These are phyloP conservation scores for Shiraia sp. DNA, from an alignment of 2,329 filamentous ascomycete species.

Conservation along the genomic window DNA sequence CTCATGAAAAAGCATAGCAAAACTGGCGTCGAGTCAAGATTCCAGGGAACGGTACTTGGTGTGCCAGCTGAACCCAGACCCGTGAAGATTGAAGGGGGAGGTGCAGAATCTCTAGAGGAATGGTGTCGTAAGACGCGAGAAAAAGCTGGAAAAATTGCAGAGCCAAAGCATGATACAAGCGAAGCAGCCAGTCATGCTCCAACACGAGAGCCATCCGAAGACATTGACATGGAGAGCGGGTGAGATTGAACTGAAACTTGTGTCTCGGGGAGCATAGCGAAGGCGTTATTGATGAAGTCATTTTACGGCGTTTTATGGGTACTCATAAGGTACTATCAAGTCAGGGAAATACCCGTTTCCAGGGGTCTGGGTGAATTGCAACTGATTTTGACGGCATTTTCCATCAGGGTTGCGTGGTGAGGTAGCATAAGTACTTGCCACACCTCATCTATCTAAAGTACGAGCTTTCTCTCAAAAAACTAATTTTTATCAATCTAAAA, in stretches of 20 bases:
- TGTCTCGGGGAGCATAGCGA: slow-evolving; percentile 36
- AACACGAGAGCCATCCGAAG: slow-evolving; percentile 23
- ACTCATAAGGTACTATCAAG: background rate
- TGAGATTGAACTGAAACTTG: slow-evolving; percentile 9
- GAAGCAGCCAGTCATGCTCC: slow-evolving; percentile 19
- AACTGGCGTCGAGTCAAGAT: slow-evolving; percentile 82
- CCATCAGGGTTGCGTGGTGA: no score
- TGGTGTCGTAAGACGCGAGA: slow-evolving; percentile 57
- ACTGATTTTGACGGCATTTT: no score
- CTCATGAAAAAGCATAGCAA: slow-evolving; percentile 94
- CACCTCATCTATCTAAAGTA: no score
- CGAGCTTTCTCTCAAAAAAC: no score
- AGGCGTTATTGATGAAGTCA: slow-evolving; percentile 30
- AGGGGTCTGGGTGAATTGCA: no score
- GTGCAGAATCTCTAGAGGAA: slow-evolving; percentile 66
- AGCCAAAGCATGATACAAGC: slow-evolving; percentile 25
- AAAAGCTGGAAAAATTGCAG: slow-evolving; percentile 27
- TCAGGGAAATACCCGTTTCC: no score
- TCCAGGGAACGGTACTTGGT: slow-evolving; percentile 81
- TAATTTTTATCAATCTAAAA: no score
- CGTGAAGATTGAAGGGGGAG: slow-evolving; percentile 78
- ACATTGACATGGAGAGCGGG: slow-evolving; percentile 31
- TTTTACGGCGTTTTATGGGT: slow-evolving; percentile 13
- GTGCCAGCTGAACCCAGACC: slow-evolving; percentile 71
- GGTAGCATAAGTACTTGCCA: no score